A percentile compares a stretch with the other conserved stretches of the same genome.
These are phyloP conservation scores for Penicillium subrubescens DNA, from an alignment of 495 filamentous ascomycete genomes.

Conservation along the genomic window DNA sequence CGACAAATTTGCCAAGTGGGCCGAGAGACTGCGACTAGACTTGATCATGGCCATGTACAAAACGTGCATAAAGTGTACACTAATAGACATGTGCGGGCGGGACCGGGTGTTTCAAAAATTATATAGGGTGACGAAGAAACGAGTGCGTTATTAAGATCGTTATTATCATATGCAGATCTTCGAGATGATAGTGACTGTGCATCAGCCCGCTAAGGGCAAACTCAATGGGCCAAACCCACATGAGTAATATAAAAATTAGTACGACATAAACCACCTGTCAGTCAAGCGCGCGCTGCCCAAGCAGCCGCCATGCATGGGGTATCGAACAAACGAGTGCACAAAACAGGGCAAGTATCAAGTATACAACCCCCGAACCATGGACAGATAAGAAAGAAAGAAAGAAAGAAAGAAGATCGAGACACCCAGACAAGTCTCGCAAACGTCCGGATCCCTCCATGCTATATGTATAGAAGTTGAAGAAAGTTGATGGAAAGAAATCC, in stretches of 20 bases:
- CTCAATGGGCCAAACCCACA: not conserved
- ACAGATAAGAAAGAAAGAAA: constrained; percentile 24
- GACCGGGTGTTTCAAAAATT: not conserved
- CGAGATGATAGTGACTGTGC: constrained; percentile 11
- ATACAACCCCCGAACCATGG: constrained; percentile 20
- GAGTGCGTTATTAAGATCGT: constrained; percentile 4
- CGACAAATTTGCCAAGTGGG: not conserved
- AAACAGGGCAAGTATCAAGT: constrained; percentile 21
- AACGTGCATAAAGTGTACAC: not conserved
- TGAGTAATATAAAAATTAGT: constrained; percentile 14
- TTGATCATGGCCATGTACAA: not conserved
- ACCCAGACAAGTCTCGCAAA: not conserved
- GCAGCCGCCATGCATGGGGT: constrained; percentile 25
- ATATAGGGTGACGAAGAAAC: not conserved
- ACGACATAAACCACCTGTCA: constrained; percentile 8
- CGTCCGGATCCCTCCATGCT: not conserved
- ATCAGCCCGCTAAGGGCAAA: constrained; percentile 2
- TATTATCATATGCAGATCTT: constrained; percentile 1
- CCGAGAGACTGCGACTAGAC: not conserved
- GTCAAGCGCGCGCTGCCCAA: constrained; percentile 16
- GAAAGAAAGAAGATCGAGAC: not conserved
- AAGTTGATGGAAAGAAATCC: not conserved
- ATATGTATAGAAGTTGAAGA: constrained; percentile 8
- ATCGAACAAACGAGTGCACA: constrained; percentile 29
- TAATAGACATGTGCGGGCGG: not conserved